Base-by-base conservation (phyloP, 768 basidiomycete species). In the Termitomyces eurrhizus region DNA sequence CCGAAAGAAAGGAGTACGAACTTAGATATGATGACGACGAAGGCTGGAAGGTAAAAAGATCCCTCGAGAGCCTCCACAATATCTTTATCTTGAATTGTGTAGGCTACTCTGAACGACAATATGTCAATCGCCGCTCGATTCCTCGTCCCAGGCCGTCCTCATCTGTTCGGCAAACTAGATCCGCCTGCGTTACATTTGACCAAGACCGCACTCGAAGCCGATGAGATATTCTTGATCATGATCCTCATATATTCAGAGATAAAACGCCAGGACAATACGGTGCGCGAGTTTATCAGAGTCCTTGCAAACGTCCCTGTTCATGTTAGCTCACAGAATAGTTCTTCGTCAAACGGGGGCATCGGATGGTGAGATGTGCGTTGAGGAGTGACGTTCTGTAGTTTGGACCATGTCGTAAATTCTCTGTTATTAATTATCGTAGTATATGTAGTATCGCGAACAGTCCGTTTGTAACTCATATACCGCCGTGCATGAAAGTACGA, bases 61-160 rank as follows among this genome's bases (percentile, higher is more conserved):
- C 35, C 11, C 36, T 21, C 8, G 39, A 26, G 7, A 42, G 9
- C 39, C 58, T 62, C 7, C 29, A 37, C 45, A 14, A 52, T 26
- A 46, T n/a, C 16, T 49, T 18, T 8, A 57, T 29, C 21, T 21
- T 21, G 21, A 21, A 21, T 64, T n/a, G 32, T 58, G 37, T 58
- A 65, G 67, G 65, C 66, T 56, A 58, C 66, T 56, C 49, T 64
- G 52, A 67, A 74, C 55, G 59, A 68, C 48, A 68, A 67, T 37
- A 69, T 68, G 51, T 69, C 64, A 11, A 66, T 77, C 45, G 76
- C 74, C 24, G 81, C 73, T 6, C 73, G 72, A 6, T 78, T 82
- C 46, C 65, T 68, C 3, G 78, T 81, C 4, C 77, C 81, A 1
- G 78, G 74, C 56, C 78, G 82, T n/a, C 81, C 80, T 3, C 78